A percentile compares a stretch with the other conserved stretches of the same genome.
Evolutionary conservation across 768 basidiomycete species (phyloP).

Genomic region (Hypsizygus marmoreus): DNA sequence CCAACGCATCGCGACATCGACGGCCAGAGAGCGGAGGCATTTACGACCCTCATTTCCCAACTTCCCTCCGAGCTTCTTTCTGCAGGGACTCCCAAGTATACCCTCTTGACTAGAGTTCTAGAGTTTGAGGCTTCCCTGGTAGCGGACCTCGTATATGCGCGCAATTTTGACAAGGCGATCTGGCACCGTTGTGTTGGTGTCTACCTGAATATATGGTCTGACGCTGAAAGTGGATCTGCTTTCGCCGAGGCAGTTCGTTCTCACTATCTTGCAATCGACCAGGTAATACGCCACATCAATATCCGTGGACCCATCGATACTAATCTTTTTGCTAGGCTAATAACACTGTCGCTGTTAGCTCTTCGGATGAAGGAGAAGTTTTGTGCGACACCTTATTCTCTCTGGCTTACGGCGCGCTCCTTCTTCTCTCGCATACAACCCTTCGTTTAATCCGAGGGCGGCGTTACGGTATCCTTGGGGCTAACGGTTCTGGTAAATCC

Average conservation of each 20-base stretch:
- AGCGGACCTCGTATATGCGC: constrained; percentile 70
- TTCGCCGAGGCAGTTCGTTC: constrained; percentile 67
- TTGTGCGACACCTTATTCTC: constrained; percentile 94
- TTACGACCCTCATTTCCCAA: constrained; percentile 57
- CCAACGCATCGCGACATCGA: constrained; percentile 71
- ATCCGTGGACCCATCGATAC: constrained; percentile 1
- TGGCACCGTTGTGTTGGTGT: constrained; percentile 76
- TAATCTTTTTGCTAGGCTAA: constrained; percentile 50
- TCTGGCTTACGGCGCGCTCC: constrained; percentile 91
- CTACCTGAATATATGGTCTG: constrained; percentile 76
- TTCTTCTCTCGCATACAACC: constrained; percentile 92
- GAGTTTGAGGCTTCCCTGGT: constrained; percentile 75
- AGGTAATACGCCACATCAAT: constrained; percentile 39
- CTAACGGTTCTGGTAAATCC: constrained; percentile 96
- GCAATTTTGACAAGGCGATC: constrained; percentile 54
- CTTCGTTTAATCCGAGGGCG: constrained; percentile 87
- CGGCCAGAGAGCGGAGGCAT: constrained; percentile 58
- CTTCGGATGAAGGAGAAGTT: constrained; percentile 77
- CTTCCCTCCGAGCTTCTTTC: constrained; percentile 53
- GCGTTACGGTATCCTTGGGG: constrained; percentile 92
- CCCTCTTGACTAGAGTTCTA: constrained; percentile 60
- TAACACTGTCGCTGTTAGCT: constrained; percentile 42
- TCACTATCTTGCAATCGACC: constrained; percentile 79
- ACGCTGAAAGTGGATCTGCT: constrained; percentile 42
- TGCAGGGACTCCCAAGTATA: constrained; percentile 50